Base-by-base conservation (phyloP, 2,329 filamentous ascomycete genomes). In the Colletotrichum tropicale region DNA sequence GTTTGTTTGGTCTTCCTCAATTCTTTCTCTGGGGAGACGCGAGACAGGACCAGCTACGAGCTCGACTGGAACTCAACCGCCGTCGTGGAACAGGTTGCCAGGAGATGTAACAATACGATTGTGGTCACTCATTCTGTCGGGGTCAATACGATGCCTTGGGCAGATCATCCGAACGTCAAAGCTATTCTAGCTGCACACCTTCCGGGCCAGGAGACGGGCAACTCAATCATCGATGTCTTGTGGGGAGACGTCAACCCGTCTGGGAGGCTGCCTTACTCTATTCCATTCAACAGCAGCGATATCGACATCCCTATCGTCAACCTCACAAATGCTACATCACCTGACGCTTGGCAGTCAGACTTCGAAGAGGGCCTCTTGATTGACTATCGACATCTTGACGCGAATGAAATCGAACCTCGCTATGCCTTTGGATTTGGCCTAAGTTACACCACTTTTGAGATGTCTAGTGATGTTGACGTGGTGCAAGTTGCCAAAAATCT, bases 171-270 rank as follows among this genome's bases (percentile, higher is more conserved):
- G 4, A 95, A 94, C 80, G 90, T 96, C 76, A 94, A 93, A 58
- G 94, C 93, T 28, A 93, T 96, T 74, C 86, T 96, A 21, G 95
- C 93, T 89, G 94, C 93, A 55, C 93, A 93, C 79, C 87, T 96
- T 48, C 94, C 94, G 0, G 94, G 94, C 16, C 92, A 95, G 80
- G 93, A 96, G 84, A 94, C 91, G 77, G 94, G 94, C 6, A 95
- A 95, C 80, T 90, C 93, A 4, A 90, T 96, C 58, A 92, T 92
- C 4, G 94, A 96, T 80, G 88, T 96, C 24, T 88, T 96, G 5
- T 96, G 94, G 82, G 94, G 94, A 58, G 80, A 82, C 4, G 81
- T 82, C 1, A 82, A 81, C 32, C 88, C 88, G 7, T 86, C 83
- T 2, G 88, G 88, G n/a, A 88, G 87, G 80, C 81, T 89, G 58